Evolutionary conservation across 495 filamentous ascomycete species (phyloP).

Genomic region (Gamarada debralockiae): DNA sequence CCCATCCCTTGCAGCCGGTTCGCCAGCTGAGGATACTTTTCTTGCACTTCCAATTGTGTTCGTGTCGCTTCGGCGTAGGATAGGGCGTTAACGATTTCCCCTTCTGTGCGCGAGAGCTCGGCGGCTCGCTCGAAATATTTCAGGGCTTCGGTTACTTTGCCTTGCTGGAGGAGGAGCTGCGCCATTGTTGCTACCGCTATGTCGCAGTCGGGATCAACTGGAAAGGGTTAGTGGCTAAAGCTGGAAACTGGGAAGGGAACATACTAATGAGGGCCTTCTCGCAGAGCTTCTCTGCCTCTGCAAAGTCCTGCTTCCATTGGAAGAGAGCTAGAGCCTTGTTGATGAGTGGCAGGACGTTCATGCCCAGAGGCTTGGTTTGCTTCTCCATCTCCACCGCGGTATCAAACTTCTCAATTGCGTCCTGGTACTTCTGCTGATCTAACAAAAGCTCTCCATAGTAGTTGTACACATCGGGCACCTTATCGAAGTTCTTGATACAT

Average conservation of each 20-base stretch:
- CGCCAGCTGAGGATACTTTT: constrained; percentile 95
- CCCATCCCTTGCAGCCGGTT: constrained; percentile 73
- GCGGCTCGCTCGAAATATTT: constrained; percentile 97
- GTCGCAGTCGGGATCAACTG: constrained; percentile 97
- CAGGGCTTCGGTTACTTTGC: constrained; percentile 91
- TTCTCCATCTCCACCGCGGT: constrained; percentile 97
- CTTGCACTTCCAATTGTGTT: constrained; percentile 95
- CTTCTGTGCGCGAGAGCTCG: constrained; percentile 91
- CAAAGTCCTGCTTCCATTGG: constrained; percentile 96
- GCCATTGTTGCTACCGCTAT: constrained; percentile 99
- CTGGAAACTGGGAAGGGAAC: neutral
- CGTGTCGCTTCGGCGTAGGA: constrained; percentile 97
- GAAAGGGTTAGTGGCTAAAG: constrained; percentile 8
- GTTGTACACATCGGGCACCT: constrained; percentile 97
- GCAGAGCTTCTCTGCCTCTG: constrained; percentile 92
- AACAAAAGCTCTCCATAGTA: constrained; percentile 98
- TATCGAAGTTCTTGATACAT: constrained; percentile 97
- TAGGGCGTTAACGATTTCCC: constrained; percentile 92
- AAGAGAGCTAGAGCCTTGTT: constrained; percentile 97
- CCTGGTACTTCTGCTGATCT: constrained; percentile 91
- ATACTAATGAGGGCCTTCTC: constrained; percentile 96
- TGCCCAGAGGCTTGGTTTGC: constrained; percentile 82
- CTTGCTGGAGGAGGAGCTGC: constrained; percentile 95
- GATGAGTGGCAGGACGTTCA: constrained; percentile 96
- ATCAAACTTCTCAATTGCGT: constrained; percentile 98